phyloP scores from a whole-genome alignment of 2,329 filamentous ascomycete genomes.

The Saccharata proteae region DNA sequence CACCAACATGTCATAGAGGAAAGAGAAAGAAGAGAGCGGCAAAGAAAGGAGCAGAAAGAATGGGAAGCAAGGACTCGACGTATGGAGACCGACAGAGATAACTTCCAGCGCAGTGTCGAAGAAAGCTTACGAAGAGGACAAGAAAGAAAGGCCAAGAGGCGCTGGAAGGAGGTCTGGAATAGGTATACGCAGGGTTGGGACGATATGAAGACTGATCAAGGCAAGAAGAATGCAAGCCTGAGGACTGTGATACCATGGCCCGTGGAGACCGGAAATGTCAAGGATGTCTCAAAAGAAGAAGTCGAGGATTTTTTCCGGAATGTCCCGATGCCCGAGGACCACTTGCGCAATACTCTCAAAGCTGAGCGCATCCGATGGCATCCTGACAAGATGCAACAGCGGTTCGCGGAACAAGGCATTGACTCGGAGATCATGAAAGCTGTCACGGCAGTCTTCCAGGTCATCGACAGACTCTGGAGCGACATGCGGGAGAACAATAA shows the following conservation, averaged over 20 bases:
- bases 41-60: slow-evolving; percentile 33
- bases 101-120: slow-evolving; percentile 54
- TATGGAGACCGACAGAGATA: slow-evolving; percentile 31
- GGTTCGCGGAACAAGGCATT: slow-evolving; percentile 54
- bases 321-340: slow-evolving; percentile 29
- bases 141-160: slow-evolving; percentile 46
- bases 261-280: slow-evolving; percentile 46
- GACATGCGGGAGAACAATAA: slow-evolving; percentile 39
- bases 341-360: slow-evolving; percentile 50
- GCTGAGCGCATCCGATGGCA: slow-evolving; percentile 88
- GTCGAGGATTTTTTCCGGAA: slow-evolving; percentile 60
- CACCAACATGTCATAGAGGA: slow-evolving; percentile 75
- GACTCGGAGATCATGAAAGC: slow-evolving; percentile 60
- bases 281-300: slow-evolving; percentile 44
- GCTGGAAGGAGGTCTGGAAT: slow-evolving; percentile 50
- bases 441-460: slow-evolving; percentile 85
- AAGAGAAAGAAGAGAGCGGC: slow-evolving; percentile 48
- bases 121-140: slow-evolving; percentile 55
- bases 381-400: slow-evolving; percentile 93
- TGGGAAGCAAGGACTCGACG: slow-evolving; percentile 16
- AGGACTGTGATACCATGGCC: slow-evolving; percentile 55
- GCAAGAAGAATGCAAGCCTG: slow-evolving; percentile 10
- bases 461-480: slow-evolving; percentile 70
- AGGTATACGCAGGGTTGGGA: slow-evolving; percentile 56
- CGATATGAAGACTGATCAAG: slow-evolving; percentile 23